These are phyloP conservation scores for Wallacemonas sp. DNA, from an alignment of 208 protist species.

Conservation along the genomic window DNA sequence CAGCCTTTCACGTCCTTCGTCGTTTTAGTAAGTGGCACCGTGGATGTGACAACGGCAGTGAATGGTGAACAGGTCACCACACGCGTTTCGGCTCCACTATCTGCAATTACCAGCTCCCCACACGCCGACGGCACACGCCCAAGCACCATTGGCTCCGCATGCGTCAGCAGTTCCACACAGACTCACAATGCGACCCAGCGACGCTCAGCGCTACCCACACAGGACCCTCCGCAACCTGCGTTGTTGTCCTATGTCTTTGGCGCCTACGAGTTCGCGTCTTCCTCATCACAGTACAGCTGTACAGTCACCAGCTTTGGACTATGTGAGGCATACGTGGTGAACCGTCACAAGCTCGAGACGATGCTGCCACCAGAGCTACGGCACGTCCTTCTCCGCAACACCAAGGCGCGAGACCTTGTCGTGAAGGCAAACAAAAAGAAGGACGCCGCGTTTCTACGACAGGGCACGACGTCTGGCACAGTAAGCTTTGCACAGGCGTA, in stretches of 20 bases:
- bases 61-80: slow-evolving; percentile 46
- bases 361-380: slow-evolving; percentile 49
- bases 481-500: slow-evolving; percentile 45
- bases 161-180: too few species aligned
- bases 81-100: slow-evolving; percentile 15
- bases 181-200: too few species aligned
- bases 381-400: slow-evolving; percentile 36
- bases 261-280: slow-evolving; percentile 72
- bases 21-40: slow-evolving; percentile 54
- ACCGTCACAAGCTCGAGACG: slow-evolving; percentile 41
- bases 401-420: slow-evolving; percentile 50
- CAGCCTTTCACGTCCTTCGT: slow-evolving; percentile 58
- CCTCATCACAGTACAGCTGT: slow-evolving; percentile 58
- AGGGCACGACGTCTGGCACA: slow-evolving; percentile 26
- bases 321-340: slow-evolving; percentile 72
- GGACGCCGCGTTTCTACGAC: slow-evolving; percentile 36
- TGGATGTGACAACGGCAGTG: slow-evolving; percentile 60
- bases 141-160: too few species aligned
- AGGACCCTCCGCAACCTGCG: not conserved
- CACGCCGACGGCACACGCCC: too few species aligned
- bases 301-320: slow-evolving; percentile 75
- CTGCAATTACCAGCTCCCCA: too few species aligned
- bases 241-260: slow-evolving; percentile 48
- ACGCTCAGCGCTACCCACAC: not conserved
- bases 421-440: slow-evolving; percentile 40